Evolutionary conservation across 768 basidiomycete genomes (phyloP).

Genomic region (Lactarius indigo): DNA sequence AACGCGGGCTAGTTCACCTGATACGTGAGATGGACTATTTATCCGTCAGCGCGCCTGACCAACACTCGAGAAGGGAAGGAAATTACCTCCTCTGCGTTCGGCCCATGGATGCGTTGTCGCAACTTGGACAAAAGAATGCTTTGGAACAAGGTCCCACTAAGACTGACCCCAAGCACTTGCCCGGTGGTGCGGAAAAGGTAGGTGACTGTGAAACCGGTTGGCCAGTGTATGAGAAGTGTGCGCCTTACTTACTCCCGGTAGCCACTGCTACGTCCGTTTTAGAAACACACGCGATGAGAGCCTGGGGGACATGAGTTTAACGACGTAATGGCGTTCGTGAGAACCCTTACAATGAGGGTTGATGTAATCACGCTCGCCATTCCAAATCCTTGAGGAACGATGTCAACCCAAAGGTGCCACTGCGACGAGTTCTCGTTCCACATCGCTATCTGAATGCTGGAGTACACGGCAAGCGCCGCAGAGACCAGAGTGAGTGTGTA

Average conservation of each 20-base stretch:
- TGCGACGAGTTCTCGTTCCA: slow-evolving; percentile 64
- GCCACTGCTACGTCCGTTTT: slow-evolving; percentile 84
- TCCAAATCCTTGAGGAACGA: slow-evolving; percentile 79
- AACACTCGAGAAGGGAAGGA: slow-evolving; percentile 11
- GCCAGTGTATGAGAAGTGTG: background rate
- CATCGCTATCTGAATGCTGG: slow-evolving; percentile 54
- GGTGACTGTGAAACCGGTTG: slow-evolving; percentile 54
- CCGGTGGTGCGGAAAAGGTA: slow-evolving; percentile 94
- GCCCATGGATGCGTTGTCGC: slow-evolving; percentile 69
- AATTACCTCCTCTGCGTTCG: slow-evolving; percentile 62
- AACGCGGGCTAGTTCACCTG: slow-evolving; percentile 39
- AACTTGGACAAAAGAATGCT: slow-evolving; percentile 69
- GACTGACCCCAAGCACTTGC: slow-evolving; percentile 91
- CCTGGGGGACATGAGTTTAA: slow-evolving; percentile 42
- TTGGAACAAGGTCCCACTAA: slow-evolving; percentile 83
- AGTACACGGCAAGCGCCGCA: slow-evolving; percentile 54
- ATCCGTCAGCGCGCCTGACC: slow-evolving; percentile 21
- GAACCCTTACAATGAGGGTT: slow-evolving; percentile 67
- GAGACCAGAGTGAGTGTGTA: slow-evolving; percentile 70
- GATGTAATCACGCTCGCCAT: slow-evolving; percentile 84
- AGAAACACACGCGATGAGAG: slow-evolving; percentile 79
- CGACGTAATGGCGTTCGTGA: slow-evolving; percentile 4
- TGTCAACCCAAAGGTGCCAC: slow-evolving; percentile 71
- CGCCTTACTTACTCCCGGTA: slow-evolving; percentile 72
- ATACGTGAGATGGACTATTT: slow-evolving; percentile 69